Evolutionary conservation across 768 basidiomycete genomes (phyloP).

Genomic region (Mycena filopes): DNA sequence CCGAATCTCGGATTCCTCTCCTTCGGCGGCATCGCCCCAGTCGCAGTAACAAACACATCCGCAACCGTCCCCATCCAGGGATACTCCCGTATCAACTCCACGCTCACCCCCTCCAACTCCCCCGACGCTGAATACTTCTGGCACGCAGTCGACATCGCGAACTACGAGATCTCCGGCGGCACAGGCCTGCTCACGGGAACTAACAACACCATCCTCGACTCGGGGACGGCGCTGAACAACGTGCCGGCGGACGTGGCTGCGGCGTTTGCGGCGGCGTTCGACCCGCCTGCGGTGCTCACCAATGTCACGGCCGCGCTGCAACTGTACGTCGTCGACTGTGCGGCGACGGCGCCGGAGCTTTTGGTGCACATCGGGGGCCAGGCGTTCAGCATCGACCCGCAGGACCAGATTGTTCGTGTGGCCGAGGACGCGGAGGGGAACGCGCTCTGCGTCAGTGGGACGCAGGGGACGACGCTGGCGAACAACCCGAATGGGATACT

Average conservation of each 20-base stretch:
- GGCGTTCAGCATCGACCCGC: slow-evolving; percentile 28
- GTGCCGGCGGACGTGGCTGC: neutral
- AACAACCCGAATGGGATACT: slow-evolving; percentile 24
- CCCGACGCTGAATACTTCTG: slow-evolving; percentile 11
- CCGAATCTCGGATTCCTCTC: slow-evolving; percentile 35
- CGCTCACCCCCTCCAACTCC: neutral
- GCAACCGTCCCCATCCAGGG: slow-evolving; percentile 32
- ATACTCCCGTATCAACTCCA: slow-evolving; percentile 22
- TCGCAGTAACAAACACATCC: slow-evolving; percentile 25
- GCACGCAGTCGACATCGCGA: slow-evolving; percentile 31
- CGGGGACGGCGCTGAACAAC: slow-evolving; percentile 6
- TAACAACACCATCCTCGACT: slow-evolving; percentile 20
- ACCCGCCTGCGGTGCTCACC: neutral
- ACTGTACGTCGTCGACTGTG: slow-evolving; percentile 28
- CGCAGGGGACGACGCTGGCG: slow-evolving; percentile 15
- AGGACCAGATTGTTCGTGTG: slow-evolving; percentile 5
- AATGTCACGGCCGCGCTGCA: neutral
- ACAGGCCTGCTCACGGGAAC: slow-evolving; percentile 11
- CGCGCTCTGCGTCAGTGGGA: slow-evolving; percentile 27
- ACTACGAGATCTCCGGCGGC: slow-evolving; percentile 32
- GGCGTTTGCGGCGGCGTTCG: neutral
- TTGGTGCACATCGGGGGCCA: slow-evolving; percentile 30
- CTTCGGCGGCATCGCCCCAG: slow-evolving; percentile 38
- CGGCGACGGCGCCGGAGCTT: slow-evolving; percentile 32
- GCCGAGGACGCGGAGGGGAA: slow-evolving; percentile 14